A percentile compares a stretch with the other conserved stretches of the same genome.
Conservation (phyloP, 176 grass and related monocot genomes). For the Ampelocalamus luodianensis region DNA sequence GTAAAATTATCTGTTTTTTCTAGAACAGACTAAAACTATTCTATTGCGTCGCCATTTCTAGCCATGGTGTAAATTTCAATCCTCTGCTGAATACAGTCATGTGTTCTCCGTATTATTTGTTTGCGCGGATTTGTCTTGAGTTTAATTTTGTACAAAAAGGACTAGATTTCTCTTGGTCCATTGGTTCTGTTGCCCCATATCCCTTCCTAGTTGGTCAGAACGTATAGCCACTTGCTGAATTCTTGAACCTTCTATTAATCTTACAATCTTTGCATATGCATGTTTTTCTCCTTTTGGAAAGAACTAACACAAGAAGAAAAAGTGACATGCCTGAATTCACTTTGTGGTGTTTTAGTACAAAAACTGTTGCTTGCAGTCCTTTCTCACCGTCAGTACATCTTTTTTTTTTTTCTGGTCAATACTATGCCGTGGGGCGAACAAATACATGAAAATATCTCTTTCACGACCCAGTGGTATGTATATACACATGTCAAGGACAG, state of each 20-base stretch:
- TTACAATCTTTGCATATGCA: background rate
- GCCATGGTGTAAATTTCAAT: background rate
- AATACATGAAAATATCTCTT: slow-evolving; percentile 35
- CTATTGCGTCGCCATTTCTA: background rate
- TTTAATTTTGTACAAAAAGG: slow-evolving; percentile 3
- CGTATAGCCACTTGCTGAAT: slow-evolving; percentile 6
- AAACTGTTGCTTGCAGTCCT: slow-evolving; percentile 39
- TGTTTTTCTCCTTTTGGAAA: background rate
- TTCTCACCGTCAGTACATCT: background rate
- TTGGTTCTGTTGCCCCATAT: slow-evolving; percentile 35
- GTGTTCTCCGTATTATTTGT: background rate
- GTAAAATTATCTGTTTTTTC: background rate
- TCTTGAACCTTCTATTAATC: background rate
- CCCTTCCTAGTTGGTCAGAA: slow-evolving; percentile 24
- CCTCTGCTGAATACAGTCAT: background rate
- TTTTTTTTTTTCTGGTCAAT: slow-evolving; percentile 33
- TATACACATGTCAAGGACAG: slow-evolving; percentile 45
- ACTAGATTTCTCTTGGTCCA: slow-evolving; percentile 18
- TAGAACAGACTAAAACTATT: background rate
- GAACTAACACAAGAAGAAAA: background rate
- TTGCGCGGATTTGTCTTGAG: background rate
- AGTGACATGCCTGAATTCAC: background rate
- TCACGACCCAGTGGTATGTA: background rate
- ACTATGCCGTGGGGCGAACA: slow-evolving; percentile 28
- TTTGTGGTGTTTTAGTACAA: background rate